Evolutionary conservation across 1,284 basidiomycete genomes (phyloP), one percentile per base, ranked within the genome.

Genomic region (Moesziomyces sp.): DNA sequence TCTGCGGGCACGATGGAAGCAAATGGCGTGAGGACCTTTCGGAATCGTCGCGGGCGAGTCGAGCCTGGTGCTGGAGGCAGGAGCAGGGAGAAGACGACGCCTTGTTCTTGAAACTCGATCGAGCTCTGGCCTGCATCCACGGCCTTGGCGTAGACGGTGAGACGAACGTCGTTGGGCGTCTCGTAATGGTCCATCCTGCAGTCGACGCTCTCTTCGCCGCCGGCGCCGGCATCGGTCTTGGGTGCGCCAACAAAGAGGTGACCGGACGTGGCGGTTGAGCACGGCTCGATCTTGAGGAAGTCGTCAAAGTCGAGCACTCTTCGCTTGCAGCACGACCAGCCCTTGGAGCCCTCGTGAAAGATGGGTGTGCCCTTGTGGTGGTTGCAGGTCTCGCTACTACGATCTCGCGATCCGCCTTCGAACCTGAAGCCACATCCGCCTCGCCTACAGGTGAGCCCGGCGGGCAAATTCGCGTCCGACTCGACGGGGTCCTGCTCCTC

Each of bases 311-410:
- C 79, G 38, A 84, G 69, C 21, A 83, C 81, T 18, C 80, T 73
- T 35, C 75, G 73, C 54, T 80, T 80, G 70, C 82, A 84, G 60
- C 82, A 84, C 3, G 79, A 67, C 66, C 79, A 83, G 49, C 81
- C 81, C 52, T 83, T 84, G 28, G 73, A 77, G n/a, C 82, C 82
- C 51, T 84, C 82, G 67, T 84, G 82, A 62, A 84, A 84, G 71
- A 84, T 81, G 28, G 82, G 73, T 9, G 64, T 58, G 42, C 81
- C 81, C 42, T 59, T 69, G 70, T 84, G 82, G 53, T 77, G 78
- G 11, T 51, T 66, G 68, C 82, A 84, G 44, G 44, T 28, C 53
- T 84, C 82, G 2, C 26, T 42, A 5, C 51, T 38, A 23, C 68
- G 59, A 18, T 78, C 69, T 13, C 77, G 52, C 10, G 52, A 44